Evolutionary conservation across 257 asterid genomes (phyloP).

Genomic region (Lycium ferocissimum): DNA sequence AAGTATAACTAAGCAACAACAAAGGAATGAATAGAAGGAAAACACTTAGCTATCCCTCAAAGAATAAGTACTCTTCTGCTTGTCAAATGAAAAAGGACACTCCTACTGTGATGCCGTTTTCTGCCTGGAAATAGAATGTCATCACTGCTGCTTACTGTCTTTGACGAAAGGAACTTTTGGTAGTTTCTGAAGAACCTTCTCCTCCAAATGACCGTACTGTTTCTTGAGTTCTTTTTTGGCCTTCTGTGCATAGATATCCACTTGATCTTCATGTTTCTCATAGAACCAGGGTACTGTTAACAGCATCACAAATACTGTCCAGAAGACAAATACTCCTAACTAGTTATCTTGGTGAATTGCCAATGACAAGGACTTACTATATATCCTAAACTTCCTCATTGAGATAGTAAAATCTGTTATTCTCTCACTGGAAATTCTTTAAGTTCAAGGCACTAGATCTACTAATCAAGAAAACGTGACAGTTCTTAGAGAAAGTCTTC

Average conservation of each 20-base stretch:
- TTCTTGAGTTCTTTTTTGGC: conserved; percentile 74
- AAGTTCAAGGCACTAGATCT: neutral
- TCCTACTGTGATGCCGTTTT: neutral
- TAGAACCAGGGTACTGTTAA: conserved; percentile 83
- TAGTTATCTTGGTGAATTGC: neutral
- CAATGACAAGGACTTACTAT: neutral
- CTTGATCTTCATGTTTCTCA: conserved; percentile 85
- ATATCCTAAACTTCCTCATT: neutral
- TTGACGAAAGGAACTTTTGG: conserved; percentile 69
- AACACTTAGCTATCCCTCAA: neutral
- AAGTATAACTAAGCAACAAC: neutral
- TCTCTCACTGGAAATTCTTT: neutral
- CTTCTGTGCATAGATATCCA: conserved; percentile 77
- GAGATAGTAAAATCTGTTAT: neutral
- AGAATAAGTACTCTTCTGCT: neutral
- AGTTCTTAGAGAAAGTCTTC: neutral
- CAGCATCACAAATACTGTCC: conserved; percentile 62
- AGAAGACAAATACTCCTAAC: neutral
- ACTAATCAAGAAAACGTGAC: neutral
- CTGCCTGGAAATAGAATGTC: neutral
- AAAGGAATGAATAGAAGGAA: neutral
- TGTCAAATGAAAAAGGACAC: neutral
- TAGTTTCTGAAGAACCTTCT: conserved; percentile 81
- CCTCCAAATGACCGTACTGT: conserved; percentile 82
- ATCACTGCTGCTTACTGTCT: conserved; percentile 65